These are phyloP conservation scores for Globisporangium orthogonon DNA, from an alignment of 352 stramenopile genomes.

Conservation along the genomic window DNA sequence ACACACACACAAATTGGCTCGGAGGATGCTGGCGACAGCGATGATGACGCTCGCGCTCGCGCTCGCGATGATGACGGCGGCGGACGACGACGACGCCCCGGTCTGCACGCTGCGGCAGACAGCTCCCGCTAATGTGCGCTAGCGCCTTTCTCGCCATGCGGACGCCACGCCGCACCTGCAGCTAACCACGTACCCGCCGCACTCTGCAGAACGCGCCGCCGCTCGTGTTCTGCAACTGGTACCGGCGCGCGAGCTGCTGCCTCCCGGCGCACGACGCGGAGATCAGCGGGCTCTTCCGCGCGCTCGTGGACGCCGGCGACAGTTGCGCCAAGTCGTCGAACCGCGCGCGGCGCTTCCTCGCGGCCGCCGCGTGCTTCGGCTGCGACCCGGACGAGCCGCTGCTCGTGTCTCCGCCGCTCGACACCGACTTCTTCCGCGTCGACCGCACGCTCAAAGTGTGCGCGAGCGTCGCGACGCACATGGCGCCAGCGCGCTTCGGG, in stretches of 20 bases:
- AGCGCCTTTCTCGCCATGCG: too few species aligned
- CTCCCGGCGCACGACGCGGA: constrained; percentile 59
- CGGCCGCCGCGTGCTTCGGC: constrained; percentile 33
- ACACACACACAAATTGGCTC: too few species aligned
- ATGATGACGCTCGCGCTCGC: not conserved
- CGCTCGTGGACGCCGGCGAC: constrained; percentile 53
- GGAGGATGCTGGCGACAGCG: too few species aligned
- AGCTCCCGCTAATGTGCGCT: not conserved
- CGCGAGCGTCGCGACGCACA: constrained; percentile 31
- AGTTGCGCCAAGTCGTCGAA: constrained; percentile 73
- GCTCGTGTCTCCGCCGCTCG: constrained; percentile 33
- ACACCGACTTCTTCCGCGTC: constrained; percentile 51
- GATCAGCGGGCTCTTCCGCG: constrained; percentile 48
- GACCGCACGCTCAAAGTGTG: constrained; percentile 65
- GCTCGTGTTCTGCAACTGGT: constrained; percentile 77
- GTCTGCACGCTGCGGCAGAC: not conserved
- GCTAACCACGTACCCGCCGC: not conserved
- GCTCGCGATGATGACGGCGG: not conserved
- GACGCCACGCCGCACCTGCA: too few species aligned
- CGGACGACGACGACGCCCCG: not conserved
- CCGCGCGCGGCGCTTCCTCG: constrained; percentile 45
- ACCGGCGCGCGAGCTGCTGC: constrained; percentile 52
- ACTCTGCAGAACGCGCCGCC: constrained; percentile 38
- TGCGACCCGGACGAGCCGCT: constrained; percentile 36
- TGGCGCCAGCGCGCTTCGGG: constrained; percentile 39